Conservation (phyloP, 305 asterid species). For the Striga hermonthica region DNA sequence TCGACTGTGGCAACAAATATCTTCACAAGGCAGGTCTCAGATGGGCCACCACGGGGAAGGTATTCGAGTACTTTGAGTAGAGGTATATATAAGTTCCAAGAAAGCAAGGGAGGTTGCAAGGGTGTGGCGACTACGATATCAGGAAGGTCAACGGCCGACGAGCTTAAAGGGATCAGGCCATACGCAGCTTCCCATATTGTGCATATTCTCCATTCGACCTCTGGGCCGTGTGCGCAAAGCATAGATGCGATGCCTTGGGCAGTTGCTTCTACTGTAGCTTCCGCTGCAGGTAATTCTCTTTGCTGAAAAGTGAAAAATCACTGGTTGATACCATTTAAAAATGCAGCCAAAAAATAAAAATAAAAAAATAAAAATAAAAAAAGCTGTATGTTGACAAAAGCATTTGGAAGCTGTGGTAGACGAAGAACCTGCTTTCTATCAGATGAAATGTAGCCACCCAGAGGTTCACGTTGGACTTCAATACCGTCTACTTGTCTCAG, state of each 20-base stretch:
- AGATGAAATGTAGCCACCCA: slow-evolving; percentile 55
- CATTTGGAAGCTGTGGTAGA: slow-evolving; percentile 22
- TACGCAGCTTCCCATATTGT: slow-evolving; percentile 99
- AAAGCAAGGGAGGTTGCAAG: slow-evolving; percentile 83
- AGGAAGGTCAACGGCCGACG: slow-evolving; percentile 95
- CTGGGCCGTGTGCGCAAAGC: slow-evolving; percentile 99
- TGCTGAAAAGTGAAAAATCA: slow-evolving; percentile 39
- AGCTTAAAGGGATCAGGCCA: slow-evolving; percentile 92
- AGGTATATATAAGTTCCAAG: slow-evolving; percentile 94
- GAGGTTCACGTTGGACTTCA: slow-evolving; percentile 69
- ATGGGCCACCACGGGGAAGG: slow-evolving; percentile 98
- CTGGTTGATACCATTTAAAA: too few species aligned
- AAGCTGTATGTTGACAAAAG: slow-evolving; percentile 8
- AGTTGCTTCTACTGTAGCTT: slow-evolving; percentile 95
- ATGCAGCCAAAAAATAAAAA: too few species aligned
- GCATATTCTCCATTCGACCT: slow-evolving; percentile 99
- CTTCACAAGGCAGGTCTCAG: slow-evolving; percentile 96
- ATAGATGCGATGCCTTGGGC: slow-evolving; percentile 98
- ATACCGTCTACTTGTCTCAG: slow-evolving; percentile 84
- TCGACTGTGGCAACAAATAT: slow-evolving; percentile 98
- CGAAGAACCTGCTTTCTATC: slow-evolving; percentile 64
- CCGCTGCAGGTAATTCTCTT: slow-evolving; percentile 73
- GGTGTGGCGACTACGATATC: slow-evolving; percentile 94
- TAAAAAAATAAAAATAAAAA: too few species aligned
- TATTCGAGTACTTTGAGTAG: slow-evolving; percentile 93